Evolutionary conservation across 805 yeast species (phyloP).

Genomic region (Saccharomyces cerevisiae): DNA sequence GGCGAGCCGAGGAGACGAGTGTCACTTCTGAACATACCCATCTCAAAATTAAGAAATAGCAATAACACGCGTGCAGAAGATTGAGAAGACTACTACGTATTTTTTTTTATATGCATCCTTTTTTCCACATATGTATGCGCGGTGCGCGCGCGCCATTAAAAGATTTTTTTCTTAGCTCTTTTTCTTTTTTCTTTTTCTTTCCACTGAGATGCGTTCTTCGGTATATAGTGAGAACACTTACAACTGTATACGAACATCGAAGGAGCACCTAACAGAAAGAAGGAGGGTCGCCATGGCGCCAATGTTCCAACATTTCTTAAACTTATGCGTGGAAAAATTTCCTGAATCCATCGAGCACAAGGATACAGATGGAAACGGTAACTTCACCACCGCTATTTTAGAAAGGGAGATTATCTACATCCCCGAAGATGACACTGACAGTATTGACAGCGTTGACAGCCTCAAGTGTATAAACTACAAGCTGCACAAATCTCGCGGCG

Average conservation of each 20-base stretch:
- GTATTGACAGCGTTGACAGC: neutral
- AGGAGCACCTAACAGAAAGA: neutral
- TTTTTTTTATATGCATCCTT: neutral
- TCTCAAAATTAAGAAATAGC: conserved; percentile 18
- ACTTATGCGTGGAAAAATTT: neutral
- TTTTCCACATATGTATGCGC: neutral
- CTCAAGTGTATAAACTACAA: neutral
- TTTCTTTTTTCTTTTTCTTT: neutral
- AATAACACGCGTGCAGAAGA: neutral
- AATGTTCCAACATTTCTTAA: neutral
- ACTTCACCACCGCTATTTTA: neutral
- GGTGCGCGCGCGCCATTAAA: neutral
- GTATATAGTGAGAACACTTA: neutral
- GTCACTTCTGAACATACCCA: conserved; percentile 24
- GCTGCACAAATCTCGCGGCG: neutral
- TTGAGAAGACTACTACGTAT: neutral
- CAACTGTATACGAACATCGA: neutral
- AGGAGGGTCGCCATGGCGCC: neutral
- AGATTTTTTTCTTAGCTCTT: neutral
- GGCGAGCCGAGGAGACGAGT: conserved; percentile 10
- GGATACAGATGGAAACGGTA: neutral
- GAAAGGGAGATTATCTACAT: neutral
- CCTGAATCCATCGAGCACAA: neutral
- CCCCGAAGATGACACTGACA: neutral
- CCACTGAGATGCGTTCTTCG: neutral